A percentile compares a stretch with the other conserved stretches of the same genome.
These are phyloP conservation scores for Diaporthe sp. DNA, from an alignment of 2,329 filamentous ascomycete species.

Conservation along the genomic window DNA sequence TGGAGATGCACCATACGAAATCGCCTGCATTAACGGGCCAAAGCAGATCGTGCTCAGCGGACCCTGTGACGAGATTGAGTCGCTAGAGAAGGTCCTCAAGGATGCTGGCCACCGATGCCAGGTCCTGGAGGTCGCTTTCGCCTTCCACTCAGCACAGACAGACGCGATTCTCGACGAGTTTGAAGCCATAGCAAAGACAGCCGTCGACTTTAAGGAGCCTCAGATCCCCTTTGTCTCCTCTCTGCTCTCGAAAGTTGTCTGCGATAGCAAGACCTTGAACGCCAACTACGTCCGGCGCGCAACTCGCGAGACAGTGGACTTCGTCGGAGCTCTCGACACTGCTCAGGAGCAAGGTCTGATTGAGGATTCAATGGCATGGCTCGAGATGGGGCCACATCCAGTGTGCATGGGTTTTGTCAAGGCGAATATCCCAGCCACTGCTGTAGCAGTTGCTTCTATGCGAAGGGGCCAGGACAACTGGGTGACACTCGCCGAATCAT, in stretches of 20 bases:
- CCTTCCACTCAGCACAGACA: slow-evolving; percentile 55
- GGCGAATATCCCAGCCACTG: slow-evolving; percentile 52
- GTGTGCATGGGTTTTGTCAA: slow-evolving; percentile 77
- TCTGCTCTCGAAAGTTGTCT: slow-evolving; percentile 10
- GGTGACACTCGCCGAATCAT: background rate
- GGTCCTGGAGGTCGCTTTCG: slow-evolving; percentile 53
- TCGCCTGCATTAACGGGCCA: slow-evolving; percentile 76
- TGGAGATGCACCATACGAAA: slow-evolving; percentile 50
- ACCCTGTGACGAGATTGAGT: slow-evolving; percentile 59
- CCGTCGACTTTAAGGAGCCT: slow-evolving; percentile 6
- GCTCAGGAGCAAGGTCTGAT: slow-evolving; percentile 2
- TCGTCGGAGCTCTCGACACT: slow-evolving; percentile 61
- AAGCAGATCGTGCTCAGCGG: slow-evolving; percentile 74
- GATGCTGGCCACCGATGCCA: slow-evolving; percentile 49
- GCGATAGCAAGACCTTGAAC: slow-evolving; percentile 12
- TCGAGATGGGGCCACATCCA: slow-evolving; percentile 79
- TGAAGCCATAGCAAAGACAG: slow-evolving; percentile 52
- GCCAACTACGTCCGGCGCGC: background rate
- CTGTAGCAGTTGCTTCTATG: background rate
- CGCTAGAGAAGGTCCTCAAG: slow-evolving; percentile 23
- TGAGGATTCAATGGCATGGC: slow-evolving; percentile 55
- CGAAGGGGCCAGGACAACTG: background rate
- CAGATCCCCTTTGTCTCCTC: slow-evolving; percentile 20
- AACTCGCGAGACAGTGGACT: slow-evolving; percentile 74
- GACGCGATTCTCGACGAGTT: slow-evolving; percentile 63